phyloP scores from a whole-genome alignment of 2,329 filamentous ascomycete genomes.

The Pseudovirgaria hyperparasitica region DNA sequence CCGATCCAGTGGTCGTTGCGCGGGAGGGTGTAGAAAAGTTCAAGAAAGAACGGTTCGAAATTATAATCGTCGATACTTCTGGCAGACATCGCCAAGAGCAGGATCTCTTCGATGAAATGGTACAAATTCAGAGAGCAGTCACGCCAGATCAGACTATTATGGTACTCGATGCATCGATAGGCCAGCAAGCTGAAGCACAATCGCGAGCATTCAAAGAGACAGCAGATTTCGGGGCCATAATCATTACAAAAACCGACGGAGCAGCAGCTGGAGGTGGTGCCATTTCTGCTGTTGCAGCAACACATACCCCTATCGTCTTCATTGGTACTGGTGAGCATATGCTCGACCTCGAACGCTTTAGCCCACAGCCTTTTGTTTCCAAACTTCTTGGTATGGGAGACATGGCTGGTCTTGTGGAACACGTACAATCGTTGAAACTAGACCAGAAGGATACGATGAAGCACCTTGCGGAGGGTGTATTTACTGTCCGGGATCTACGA shows the following conservation, averaged over 20 bases:
- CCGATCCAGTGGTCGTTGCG: slow-evolving; percentile 85
- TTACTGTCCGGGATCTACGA: slow-evolving; percentile 84
- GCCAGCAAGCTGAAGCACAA: slow-evolving; percentile 89
- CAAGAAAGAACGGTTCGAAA: slow-evolving; percentile 95
- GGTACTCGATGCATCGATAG: slow-evolving; percentile 92
- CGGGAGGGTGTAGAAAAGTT: slow-evolving; percentile 97
- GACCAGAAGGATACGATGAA: slow-evolving; percentile 99
- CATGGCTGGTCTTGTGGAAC: slow-evolving; percentile 87
- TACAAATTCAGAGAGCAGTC: slow-evolving; percentile 86
- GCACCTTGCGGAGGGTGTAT: slow-evolving; percentile 93
- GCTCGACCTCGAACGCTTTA: slow-evolving; percentile 86
- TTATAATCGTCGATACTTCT: slow-evolving; percentile 97
- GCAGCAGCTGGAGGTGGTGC: slow-evolving; percentile 92
- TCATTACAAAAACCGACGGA: slow-evolving; percentile 97
- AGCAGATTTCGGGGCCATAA: slow-evolving; percentile 93
- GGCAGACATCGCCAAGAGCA: slow-evolving; percentile 91
- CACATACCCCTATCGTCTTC: slow-evolving; percentile 93
- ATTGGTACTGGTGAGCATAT: slow-evolving; percentile 97
- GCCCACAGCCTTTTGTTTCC: slow-evolving; percentile 82
- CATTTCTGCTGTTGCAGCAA: slow-evolving; percentile 93
- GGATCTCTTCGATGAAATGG: slow-evolving; percentile 94
- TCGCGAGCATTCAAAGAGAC: slow-evolving; percentile 95
- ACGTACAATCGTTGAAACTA: slow-evolving; percentile 88
- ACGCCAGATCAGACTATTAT: slow-evolving; percentile 94
- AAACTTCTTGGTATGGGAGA: slow-evolving; percentile 97